Base-by-base conservation (phyloP, 371 early-diverging fungal species). In the Mortierella sp. region DNA sequence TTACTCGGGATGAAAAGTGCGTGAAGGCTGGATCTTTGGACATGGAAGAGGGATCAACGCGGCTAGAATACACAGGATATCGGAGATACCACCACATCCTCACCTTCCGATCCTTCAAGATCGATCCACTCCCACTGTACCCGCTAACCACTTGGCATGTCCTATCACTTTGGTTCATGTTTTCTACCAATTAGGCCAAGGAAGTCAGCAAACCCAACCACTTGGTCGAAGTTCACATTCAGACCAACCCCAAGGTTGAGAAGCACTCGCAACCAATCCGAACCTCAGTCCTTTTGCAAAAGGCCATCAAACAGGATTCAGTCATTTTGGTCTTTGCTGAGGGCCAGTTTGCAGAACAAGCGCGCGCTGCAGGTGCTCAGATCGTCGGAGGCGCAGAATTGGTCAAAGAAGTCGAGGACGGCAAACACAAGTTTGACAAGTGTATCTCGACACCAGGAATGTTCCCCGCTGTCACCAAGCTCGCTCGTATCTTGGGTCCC, bases 401-500 rank as follows among this genome's bases (percentile, higher is more conserved):
- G 66, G 84, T 97, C 50, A 87, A 90, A 48, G 82, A 89, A 64
- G 91, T 92, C 34, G 64, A 74, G 78, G 86, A 88, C 14, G 89
- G 87, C 31, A 80, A 86, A 69, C 68, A 91, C 58, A 83, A 88
- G 73, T 93, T 95, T 76, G 93, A 96, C 83, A 92, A 91, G 79
- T 89, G 94, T 79, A 82, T 94, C 65, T 86, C 94, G 10, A 96
- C 96, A 21, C 93, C 94, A 43, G 94, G 85, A 47, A 92, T 96
- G 93, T 89, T 94, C 74, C 94, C 95, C 27, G 79, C 85, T 43
- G 95, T 96, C 27, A 87, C 94, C 29, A 92, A 91, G 74, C 91
- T 98, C 71, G 98, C 97, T n/a, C 88, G 92, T 57, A 78, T 94
- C 25, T 80, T 98, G 68, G 98, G 98, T 66, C 97, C 98, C 27